Evolutionary conservation across 495 filamentous ascomycete species (phyloP).

Genomic region (Aspergillus bertholletiae): DNA sequence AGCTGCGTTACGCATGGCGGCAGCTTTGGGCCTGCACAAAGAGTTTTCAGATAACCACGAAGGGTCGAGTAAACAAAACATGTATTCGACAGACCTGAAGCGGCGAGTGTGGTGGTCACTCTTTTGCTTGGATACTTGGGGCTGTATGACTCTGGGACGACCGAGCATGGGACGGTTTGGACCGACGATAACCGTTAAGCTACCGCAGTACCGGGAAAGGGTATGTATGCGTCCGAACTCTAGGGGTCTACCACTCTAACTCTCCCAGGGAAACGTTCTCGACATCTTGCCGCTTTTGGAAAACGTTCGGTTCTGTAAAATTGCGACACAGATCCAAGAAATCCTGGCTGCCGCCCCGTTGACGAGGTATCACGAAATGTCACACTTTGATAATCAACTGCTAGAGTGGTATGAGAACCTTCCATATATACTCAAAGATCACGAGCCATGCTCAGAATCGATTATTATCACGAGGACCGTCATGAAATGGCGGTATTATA

Average conservation of each 20-base stretch:
- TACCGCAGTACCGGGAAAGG: constrained; percentile 58
- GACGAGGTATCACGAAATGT: constrained; percentile 60
- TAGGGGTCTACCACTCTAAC: constrained; percentile 32
- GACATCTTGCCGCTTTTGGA: constrained; percentile 69
- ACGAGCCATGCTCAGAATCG: constrained; percentile 66
- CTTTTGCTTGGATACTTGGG: constrained; percentile 79
- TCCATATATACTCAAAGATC: constrained; percentile 65
- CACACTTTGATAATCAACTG: constrained; percentile 62
- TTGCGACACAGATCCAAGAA: constrained; percentile 74
- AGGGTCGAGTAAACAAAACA: constrained; percentile 26
- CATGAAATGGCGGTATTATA: constrained; percentile 81
- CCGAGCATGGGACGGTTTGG: constrained; percentile 74
- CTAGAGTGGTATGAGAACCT: constrained; percentile 68
- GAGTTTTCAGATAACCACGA: constrained; percentile 53
- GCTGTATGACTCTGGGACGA: constrained; percentile 69
- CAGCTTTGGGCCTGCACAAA: constrained; percentile 65
- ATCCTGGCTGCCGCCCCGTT: constrained; percentile 66
- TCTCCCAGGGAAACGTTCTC: constrained; percentile 38
- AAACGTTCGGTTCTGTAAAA: constrained; percentile 78
- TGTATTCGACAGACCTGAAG: constrained; percentile 52
- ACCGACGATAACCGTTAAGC: constrained; percentile 66
- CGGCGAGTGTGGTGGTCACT: constrained; percentile 77
- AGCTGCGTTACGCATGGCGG: constrained; percentile 35
- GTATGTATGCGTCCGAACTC: constrained; percentile 27
- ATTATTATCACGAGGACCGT: constrained; percentile 66